Evolutionary conservation across 306 rosid species (phyloP).

Genomic region (Gynostemma pentaphyllum): DNA sequence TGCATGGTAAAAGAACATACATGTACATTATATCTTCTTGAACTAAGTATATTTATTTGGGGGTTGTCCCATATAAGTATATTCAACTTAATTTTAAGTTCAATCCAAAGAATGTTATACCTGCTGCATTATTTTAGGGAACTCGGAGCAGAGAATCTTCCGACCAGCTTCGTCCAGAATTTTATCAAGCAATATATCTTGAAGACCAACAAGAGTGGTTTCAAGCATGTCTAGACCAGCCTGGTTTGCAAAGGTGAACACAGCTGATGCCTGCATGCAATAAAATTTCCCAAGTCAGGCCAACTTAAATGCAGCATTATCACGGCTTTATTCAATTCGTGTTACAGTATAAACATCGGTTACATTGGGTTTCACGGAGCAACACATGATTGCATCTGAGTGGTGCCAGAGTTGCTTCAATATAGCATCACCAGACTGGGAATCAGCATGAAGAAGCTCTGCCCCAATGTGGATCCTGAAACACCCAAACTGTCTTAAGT

Average conservation of each 20-base stretch:
- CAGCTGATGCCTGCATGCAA: constrained; percentile 79
- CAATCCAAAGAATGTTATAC: constrained; percentile 12
- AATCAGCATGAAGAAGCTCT: constrained; percentile 48
- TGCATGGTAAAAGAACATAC: constrained; percentile 12
- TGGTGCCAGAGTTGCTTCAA: constrained; percentile 93
- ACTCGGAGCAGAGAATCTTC: constrained; percentile 77
- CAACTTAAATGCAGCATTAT: not conserved
- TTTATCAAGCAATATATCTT: constrained; percentile 91
- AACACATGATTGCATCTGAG: constrained; percentile 87
- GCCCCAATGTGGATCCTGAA: constrained; percentile 65
- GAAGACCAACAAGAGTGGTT: constrained; percentile 90
- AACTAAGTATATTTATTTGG: no score
- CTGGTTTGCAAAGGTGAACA: constrained; percentile 89
- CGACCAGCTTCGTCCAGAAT: constrained; percentile 83
- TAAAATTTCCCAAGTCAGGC: not conserved
- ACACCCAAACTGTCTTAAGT: not conserved
- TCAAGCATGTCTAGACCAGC: constrained; percentile 98
- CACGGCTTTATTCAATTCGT: not conserved
- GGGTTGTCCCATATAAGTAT: not conserved
- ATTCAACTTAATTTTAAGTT: not conserved
- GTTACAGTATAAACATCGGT: not conserved
- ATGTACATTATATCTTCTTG: not conserved
- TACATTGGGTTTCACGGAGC: constrained; percentile 80
- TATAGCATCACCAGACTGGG: constrained; percentile 54
- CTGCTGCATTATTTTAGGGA: constrained; percentile 96